Conservation (phyloP, 169 alveolate species). For the Eimeria acervulina region DNA sequence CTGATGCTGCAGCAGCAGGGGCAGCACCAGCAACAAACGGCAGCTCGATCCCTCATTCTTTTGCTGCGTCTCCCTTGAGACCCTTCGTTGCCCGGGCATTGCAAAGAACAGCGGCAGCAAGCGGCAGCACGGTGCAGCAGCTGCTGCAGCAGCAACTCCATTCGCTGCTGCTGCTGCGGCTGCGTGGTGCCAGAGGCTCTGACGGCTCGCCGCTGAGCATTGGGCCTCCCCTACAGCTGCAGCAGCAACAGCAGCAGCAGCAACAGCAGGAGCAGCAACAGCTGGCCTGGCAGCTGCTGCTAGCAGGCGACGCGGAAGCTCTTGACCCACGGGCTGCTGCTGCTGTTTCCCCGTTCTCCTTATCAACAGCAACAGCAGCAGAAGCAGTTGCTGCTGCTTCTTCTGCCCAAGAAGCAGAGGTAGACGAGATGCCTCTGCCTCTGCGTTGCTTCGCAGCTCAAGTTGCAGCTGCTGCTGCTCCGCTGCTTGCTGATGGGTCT, state of each 20-base stretch:
- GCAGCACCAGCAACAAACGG: background rate
- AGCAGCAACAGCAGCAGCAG: slow-evolving; percentile 44
- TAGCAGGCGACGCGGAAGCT: slow-evolving; percentile 44
- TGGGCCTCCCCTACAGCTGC: slow-evolving; percentile 38
- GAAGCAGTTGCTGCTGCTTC: background rate
- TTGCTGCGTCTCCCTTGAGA: slow-evolving; percentile 26
- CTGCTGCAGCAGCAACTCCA: slow-evolving; percentile 63
- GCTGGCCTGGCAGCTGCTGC: slow-evolving; percentile 52
- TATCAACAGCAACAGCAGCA: background rate
- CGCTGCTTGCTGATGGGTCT: background rate
- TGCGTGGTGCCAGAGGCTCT: slow-evolving; percentile 25
- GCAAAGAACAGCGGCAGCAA: slow-evolving; percentile 53
- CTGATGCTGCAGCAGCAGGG: background rate
- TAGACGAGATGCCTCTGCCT: slow-evolving; percentile 3
- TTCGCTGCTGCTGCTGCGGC: slow-evolving; percentile 55
- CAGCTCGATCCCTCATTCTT: too few species aligned
- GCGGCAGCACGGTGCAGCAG: slow-evolving; percentile 48
- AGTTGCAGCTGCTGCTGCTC: slow-evolving; percentile 50
- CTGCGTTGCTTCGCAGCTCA: background rate
- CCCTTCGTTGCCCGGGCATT: slow-evolving; percentile 51
- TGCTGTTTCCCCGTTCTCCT: background rate
- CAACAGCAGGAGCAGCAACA: slow-evolving; percentile 30
- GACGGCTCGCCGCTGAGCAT: slow-evolving; percentile 17
- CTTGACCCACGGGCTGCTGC: slow-evolving; percentile 24
- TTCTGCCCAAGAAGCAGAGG: background rate